These are phyloP conservation scores for Monascus ruber DNA, from an alignment of 2,329 filamentous ascomycete species.

Conservation along the genomic window DNA sequence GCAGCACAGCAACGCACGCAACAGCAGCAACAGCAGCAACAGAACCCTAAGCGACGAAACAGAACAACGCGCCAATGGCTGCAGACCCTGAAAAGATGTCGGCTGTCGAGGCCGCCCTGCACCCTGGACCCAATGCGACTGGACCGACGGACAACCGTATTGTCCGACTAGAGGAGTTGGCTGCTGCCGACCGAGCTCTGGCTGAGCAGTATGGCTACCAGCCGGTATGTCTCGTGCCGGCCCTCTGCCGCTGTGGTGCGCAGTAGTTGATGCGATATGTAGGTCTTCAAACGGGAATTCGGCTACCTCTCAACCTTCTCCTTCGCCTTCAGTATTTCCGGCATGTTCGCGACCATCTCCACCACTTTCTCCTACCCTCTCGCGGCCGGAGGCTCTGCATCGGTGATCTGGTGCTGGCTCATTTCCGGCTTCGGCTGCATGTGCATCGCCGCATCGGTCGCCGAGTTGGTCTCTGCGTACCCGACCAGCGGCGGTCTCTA, in stretches of 20 bases:
- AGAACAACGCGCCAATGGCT: not conserved
- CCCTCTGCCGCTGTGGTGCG: no score
- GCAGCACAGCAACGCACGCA: not conserved
- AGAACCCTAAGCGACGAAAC: not conserved
- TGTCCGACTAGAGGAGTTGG: slow-evolving; percentile 14
- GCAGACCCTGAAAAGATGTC: slow-evolving; percentile 3
- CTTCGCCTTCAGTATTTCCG: slow-evolving; percentile 48
- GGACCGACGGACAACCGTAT: slow-evolving; percentile 2
- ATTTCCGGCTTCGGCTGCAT: slow-evolving; percentile 47
- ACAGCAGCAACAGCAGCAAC: not conserved
- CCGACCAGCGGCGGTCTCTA: slow-evolving; percentile 46
- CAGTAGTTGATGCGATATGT: slow-evolving; percentile 2
- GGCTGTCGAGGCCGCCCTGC: slow-evolving; percentile 1
- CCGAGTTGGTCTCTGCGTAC: slow-evolving; percentile 48
- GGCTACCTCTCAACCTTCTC: slow-evolving; percentile 48
- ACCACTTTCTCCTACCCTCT: slow-evolving; percentile 47
- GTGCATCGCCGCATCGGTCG: slow-evolving; percentile 44
- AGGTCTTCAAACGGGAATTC: slow-evolving; percentile 51
- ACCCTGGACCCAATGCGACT: not conserved
- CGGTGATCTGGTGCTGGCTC: slow-evolving; percentile 49
- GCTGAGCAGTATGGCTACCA: slow-evolving; percentile 22
- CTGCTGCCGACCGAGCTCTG: slow-evolving; percentile 14
- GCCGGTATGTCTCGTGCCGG: slow-evolving; percentile 11
- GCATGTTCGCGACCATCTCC: slow-evolving; percentile 45
- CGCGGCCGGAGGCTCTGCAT: slow-evolving; percentile 42